Evolutionary conservation across 2,329 filamentous ascomycete genomes (phyloP), one percentile per base, ranked within the genome.

Genomic region (Aureobasidium zeae): DNA sequence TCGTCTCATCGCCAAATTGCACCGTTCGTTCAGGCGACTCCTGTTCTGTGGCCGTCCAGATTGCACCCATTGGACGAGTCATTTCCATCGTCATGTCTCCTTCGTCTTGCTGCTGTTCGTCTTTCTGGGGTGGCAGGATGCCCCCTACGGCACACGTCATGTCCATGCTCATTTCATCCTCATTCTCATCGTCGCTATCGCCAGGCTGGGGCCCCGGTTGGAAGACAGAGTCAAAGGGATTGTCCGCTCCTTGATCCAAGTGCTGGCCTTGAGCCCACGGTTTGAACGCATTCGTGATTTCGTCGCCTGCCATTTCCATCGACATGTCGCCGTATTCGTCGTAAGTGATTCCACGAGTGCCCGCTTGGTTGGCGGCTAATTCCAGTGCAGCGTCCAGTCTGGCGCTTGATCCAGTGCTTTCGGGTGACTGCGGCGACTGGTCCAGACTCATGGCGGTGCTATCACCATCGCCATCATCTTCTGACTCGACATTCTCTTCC

Each of bases 391-490:
- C 79, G 44, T 95, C 86, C 5, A 95, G 64, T 8, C 79, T 77
- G 17, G 76, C 79, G 50, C 80, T 87, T 5, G 83, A 85, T 13
- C 76, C 76, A 13, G 76, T 80, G 33, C 69, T 72, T 49, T 69
- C 61, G 7, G 62, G 67, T 16, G 57, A 60, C 7, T 50, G 49
- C 7, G 44, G 47, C 21, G 58, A 60, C 45, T 60, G 66, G 49
- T 89, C 85, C 32, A 94, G 68, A 25, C 81, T 89, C 79, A 88
- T 86, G 61, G 85, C 81, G 1, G 84, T 88, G 21, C 79, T 82
- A n/a, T n/a, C n/a, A n/a, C n/a, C n/a, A 31, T 85, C 81, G 7
- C 53, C 57, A n/a, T 53, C 56, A 16, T 50, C 52, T 36, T 69
- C 67, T 33, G 70, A 74, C 17, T 68, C 70, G 25, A 70, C 70